Conservation (phyloP, 2,329 filamentous ascomycete genomes). For the Hortaea werneckii region DNA sequence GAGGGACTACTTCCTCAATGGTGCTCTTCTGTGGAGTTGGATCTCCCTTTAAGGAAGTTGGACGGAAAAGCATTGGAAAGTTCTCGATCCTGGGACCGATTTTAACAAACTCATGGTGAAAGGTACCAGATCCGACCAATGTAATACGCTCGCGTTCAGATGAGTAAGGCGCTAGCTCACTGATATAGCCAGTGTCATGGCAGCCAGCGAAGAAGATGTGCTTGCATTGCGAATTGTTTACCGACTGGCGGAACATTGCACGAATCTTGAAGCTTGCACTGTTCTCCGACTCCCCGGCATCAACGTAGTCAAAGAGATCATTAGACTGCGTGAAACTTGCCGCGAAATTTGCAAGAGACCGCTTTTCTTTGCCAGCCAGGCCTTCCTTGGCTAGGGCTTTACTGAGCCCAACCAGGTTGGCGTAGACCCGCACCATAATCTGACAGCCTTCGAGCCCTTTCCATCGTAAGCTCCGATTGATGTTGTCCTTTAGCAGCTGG, state of each 20-base stretch:
- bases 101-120: slow-evolving; percentile 44
- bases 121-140: slow-evolving; percentile 42
- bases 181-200: slow-evolving; percentile 49
- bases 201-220: slow-evolving; percentile 56
- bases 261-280: slow-evolving; percentile 52
- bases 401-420: slow-evolving; percentile 37
- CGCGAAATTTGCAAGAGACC: slow-evolving; percentile 46
- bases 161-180: slow-evolving; percentile 44
- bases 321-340: slow-evolving; percentile 49
- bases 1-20: no score
- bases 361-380: slow-evolving; percentile 44
- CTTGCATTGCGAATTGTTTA: slow-evolving; percentile 50
- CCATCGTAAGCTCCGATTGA: slow-evolving; percentile 37
- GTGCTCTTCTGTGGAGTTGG: neutral
- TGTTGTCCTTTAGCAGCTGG: slow-evolving; percentile 41
- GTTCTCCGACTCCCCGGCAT: slow-evolving; percentile 51
- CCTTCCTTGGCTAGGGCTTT: slow-evolving; percentile 39
- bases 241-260: slow-evolving; percentile 41
- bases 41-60: slow-evolving; percentile 23
- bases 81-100: slow-evolving; percentile 43
- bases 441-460: slow-evolving; percentile 43
- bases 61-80: slow-evolving; percentile 44
- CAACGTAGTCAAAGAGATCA: slow-evolving; percentile 51
- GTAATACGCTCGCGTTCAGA: slow-evolving; percentile 42
- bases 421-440: slow-evolving; percentile 38